Conservation (phyloP, 805 yeast species). For the Kockiozyma suomiensis region DNA sequence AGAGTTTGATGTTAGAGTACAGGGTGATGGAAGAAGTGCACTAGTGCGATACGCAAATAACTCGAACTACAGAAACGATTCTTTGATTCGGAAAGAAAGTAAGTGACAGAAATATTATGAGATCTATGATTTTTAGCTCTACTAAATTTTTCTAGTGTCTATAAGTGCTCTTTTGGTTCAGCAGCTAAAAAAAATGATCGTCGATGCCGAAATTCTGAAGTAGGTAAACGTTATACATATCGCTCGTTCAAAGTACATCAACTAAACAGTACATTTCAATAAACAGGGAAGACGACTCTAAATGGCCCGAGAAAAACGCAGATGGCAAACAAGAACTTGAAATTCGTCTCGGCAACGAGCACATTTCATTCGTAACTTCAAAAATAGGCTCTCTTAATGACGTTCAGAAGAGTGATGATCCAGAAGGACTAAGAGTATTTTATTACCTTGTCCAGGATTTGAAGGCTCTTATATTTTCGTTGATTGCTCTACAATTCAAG, state of each 20-base stretch:
- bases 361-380: slow-evolving; percentile 45
- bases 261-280: neutral
- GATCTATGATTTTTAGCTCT: neutral
- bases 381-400: slow-evolving; percentile 48
- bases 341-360: slow-evolving; percentile 45
- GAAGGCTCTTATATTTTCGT: slow-evolving; percentile 49
- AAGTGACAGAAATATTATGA: slow-evolving; percentile 10
- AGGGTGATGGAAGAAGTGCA: slow-evolving; percentile 42
- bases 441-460: slow-evolving; percentile 50
- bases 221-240: slow-evolving; percentile 23
- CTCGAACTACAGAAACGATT: slow-evolving; percentile 51
- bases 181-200: slow-evolving; percentile 44
- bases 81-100: slow-evolving; percentile 46
- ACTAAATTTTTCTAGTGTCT: slow-evolving; percentile 34
- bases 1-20: slow-evolving; percentile 45
- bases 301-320: slow-evolving; percentile 48
- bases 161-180: slow-evolving; percentile 44
- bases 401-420: slow-evolving; percentile 47
- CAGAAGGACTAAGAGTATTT: slow-evolving; percentile 50
- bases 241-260: neutral
- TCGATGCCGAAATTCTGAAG: slow-evolving; percentile 47
- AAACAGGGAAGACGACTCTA: slow-evolving; percentile 44
- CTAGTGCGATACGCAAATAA: slow-evolving; percentile 50
- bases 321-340: slow-evolving; percentile 51
- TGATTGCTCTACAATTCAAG: slow-evolving; percentile 49